A percentile compares a stretch with the other conserved stretches of the same genome.
Evolutionary conservation across 768 basidiomycete genomes (phyloP).

Genomic region (Termitomyces sp.): DNA sequence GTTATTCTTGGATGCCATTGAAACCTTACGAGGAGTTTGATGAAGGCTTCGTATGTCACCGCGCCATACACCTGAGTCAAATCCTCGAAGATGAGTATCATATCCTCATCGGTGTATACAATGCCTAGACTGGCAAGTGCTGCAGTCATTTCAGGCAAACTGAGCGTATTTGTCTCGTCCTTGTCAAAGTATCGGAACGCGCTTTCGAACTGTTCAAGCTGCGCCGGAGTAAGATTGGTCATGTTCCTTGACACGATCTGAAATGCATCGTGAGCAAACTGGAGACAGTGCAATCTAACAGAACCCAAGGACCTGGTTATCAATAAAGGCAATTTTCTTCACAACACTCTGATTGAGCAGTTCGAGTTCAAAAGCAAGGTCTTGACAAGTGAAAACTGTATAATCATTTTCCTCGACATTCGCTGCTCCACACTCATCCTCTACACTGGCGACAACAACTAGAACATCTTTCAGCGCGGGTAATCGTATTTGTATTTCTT

Average conservation of each 20-base stretch:
- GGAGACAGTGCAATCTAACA: neutral
- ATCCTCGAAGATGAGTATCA: constrained; percentile 78
- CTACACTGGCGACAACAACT: constrained; percentile 51
- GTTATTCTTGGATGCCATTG: neutral
- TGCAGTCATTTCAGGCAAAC: constrained; percentile 82
- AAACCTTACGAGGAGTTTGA: constrained; percentile 75
- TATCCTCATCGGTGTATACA: constrained; percentile 89
- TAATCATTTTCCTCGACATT: constrained; percentile 98
- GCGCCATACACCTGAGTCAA: constrained; percentile 79
- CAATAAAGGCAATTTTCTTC: constrained; percentile 93
- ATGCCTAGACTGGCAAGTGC: constrained; percentile 94
- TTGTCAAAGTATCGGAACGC: constrained; percentile 98
- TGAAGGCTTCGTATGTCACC: constrained; percentile 90
- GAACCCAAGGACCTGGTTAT: constrained; percentile 72
- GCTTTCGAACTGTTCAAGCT: constrained; percentile 93
- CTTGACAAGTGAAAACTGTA: constrained; percentile 84
- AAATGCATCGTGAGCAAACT: constrained; percentile 4
- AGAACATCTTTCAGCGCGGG: constrained; percentile 58
- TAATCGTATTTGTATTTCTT: constrained; percentile 61
- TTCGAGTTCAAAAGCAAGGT: constrained; percentile 86
- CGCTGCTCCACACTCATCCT: constrained; percentile 74
- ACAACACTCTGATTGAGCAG: constrained; percentile 73
- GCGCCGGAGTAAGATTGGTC: constrained; percentile 92
- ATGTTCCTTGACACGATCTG: constrained; percentile 92
- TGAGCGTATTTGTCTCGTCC: constrained; percentile 87